Percentiles rank a stretch among this genome's conserved stretches.
Evolutionary conservation across 1,284 basidiomycete species (phyloP).

Genomic region (Xerocomus minutiporus): DNA sequence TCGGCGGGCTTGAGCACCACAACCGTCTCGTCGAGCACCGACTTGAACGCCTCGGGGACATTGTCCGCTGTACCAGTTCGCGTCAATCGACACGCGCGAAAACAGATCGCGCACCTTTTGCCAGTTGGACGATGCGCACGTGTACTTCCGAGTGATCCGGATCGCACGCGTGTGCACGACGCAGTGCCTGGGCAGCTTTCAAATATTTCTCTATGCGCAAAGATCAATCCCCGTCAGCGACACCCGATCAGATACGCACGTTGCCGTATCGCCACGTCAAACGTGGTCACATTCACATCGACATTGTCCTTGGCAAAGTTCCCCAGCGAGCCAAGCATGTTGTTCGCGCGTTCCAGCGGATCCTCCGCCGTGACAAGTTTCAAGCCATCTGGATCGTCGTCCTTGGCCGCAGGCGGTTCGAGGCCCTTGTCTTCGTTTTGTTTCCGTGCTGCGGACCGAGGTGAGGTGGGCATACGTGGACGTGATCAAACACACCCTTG

Average conservation of each 20-base stretch:
- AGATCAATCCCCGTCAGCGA: not conserved
- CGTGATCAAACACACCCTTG: conserved; percentile 38
- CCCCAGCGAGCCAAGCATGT: conserved; percentile 67
- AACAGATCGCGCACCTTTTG: conserved; percentile 41
- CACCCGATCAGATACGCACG: conserved; percentile 41
- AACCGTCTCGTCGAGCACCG: conserved; percentile 44
- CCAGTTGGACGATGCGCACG: conserved; percentile 64
- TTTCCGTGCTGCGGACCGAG: conserved; percentile 27
- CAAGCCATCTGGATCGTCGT: conserved; percentile 81
- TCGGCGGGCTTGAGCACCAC: conserved; percentile 53
- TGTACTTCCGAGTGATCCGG: conserved; percentile 67
- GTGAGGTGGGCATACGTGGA: conserved; percentile 11
- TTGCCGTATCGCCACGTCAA: conserved; percentile 74
- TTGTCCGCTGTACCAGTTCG: conserved; percentile 35
- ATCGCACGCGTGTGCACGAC: conserved; percentile 53
- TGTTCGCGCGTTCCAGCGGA: conserved; percentile 74
- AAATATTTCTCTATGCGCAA: conserved; percentile 65
- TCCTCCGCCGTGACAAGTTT: conserved; percentile 64
- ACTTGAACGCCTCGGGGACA: conserved; percentile 40
- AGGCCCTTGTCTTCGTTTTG: conserved; percentile 74
- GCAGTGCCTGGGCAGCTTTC: conserved; percentile 72
- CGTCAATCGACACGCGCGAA: not conserved
- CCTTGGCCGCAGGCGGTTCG: conserved; percentile 55
- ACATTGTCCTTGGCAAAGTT: conserved; percentile 49
- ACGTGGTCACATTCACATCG: conserved; percentile 72